Percentiles rank a stretch among this genome's conserved stretches.
These are phyloP conservation scores for Aurinia saxatilis DNA, from an alignment of 345 rosid genomes.

Conservation along the genomic window DNA sequence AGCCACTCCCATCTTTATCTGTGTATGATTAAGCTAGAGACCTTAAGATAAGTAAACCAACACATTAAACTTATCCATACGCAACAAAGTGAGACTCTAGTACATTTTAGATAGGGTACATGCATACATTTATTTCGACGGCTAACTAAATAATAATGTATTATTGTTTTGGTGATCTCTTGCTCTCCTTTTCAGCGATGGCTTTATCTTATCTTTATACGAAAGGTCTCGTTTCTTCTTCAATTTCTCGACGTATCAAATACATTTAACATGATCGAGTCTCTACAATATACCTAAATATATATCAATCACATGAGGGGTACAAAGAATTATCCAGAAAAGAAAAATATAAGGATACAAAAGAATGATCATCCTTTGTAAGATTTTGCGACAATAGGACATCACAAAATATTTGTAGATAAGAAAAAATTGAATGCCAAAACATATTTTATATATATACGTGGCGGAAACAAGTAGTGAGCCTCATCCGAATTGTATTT, in stretches of 20 bases:
- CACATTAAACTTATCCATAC: constrained; percentile 16
- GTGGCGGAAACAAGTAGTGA: neutral
- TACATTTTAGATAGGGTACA: neutral
- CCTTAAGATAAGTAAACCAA: neutral
- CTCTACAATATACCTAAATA: neutral
- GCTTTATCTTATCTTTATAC: constrained; percentile 20
- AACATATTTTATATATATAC: neutral
- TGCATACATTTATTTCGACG: constrained; percentile 4
- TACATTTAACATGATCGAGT: neutral
- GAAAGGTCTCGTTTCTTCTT: constrained; percentile 28
- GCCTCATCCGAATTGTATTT: constrained; percentile 11
- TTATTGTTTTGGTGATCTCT: constrained; percentile 1
- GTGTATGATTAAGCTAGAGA: neutral
- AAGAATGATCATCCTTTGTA: neutral
- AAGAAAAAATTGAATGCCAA: neutral
- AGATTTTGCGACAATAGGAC: neutral
- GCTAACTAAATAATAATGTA: neutral
- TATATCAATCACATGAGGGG: neutral
- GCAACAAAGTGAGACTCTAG: constrained; percentile 4
- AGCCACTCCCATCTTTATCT: neutral
- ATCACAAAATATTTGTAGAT: neutral
- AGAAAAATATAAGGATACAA: neutral
- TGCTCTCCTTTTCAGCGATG: constrained; percentile 2
- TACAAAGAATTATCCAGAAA: neutral
- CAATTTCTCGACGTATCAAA: constrained; percentile 3